These are phyloP conservation scores for Talaromyces sp. DNA, from an alignment of 2,329 filamentous ascomycete species.

Conservation along the genomic window DNA sequence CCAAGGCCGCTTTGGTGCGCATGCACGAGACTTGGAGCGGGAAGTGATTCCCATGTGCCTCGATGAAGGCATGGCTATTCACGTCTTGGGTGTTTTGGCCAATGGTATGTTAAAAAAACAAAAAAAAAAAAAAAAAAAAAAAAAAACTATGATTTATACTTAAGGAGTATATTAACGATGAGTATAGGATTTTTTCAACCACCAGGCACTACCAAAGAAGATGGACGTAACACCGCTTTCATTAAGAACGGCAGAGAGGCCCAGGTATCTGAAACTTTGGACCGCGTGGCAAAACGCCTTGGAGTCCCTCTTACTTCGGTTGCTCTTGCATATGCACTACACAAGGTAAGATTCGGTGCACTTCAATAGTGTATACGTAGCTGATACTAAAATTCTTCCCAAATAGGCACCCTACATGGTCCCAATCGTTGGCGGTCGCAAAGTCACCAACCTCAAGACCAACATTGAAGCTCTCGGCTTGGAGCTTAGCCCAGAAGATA, in stretches of 20 bases:
- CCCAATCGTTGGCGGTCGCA: slow-evolving; percentile 66
- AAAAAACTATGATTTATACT: slow-evolving; percentile 30
- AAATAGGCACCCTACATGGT: slow-evolving; percentile 65
- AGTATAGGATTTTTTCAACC: slow-evolving; percentile 14
- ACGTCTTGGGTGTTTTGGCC: slow-evolving; percentile 57
- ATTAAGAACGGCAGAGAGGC: background rate
- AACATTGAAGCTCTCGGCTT: slow-evolving; percentile 66
- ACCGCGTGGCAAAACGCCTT: slow-evolving; percentile 20
- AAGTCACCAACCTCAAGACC: slow-evolving; percentile 61
- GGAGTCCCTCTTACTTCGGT: slow-evolving; percentile 14
- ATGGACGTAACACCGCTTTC: too few relatives aligned
- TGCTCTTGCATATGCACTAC: slow-evolving; percentile 18
- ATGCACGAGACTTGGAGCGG: slow-evolving; percentile 34
- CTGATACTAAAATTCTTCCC: slow-evolving; percentile 51
- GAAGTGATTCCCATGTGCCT: slow-evolving; percentile 39
- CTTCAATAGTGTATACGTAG: slow-evolving; percentile 55
- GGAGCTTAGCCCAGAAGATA: slow-evolving; percentile 55
- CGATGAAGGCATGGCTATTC: slow-evolving; percentile 42
- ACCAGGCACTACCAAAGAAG: too few relatives aligned
- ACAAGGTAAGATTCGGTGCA: slow-evolving; percentile 40
- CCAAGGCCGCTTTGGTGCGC: slow-evolving; percentile 36
- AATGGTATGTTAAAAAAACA: slow-evolving; percentile 45
- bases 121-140: slow-evolving; percentile 41
- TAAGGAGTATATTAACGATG: slow-evolving; percentile 29
- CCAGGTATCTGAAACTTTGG: slow-evolving; percentile 4